Percentiles rank a stretch among this genome's conserved stretches.
Conservation (phyloP, 352 stramenopile species). For the Elongisporangium prolatum region DNA sequence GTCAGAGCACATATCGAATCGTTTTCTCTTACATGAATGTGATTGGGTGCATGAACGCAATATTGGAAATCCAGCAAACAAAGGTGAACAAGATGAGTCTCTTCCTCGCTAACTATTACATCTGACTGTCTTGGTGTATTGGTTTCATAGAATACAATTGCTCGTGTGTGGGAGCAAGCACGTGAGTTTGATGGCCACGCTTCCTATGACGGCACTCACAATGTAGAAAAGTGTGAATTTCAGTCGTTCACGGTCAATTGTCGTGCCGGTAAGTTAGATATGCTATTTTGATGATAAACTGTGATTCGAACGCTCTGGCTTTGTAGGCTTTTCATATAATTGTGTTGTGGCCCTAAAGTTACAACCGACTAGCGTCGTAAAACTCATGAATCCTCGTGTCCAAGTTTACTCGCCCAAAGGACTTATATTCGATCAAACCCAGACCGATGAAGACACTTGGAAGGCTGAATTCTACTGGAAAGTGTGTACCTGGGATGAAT, state of each 20-base stretch:
- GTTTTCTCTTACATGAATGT: conserved; percentile 44
- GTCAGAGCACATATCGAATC: conserved; percentile 23
- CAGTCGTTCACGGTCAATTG: conserved; percentile 30
- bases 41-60: conserved; percentile 27
- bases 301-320: too few relatives aligned
- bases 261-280: conserved; percentile 14
- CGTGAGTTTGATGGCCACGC: conserved; percentile 15
- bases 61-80: conserved; percentile 39
- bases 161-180: background rate
- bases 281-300: background rate
- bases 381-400: conserved; percentile 24
- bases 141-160: background rate
- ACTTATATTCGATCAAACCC: conserved; percentile 30
- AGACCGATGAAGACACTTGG: conserved; percentile 15
- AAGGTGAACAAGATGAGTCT: conserved; percentile 11
- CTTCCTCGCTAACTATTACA: background rate
- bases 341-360: conserved; percentile 31
- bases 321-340: conserved; percentile 25
- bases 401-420: conserved; percentile 49
- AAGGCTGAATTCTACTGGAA: conserved; percentile 44
- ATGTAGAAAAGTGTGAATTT: conserved; percentile 27
- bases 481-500: conserved; percentile 39
- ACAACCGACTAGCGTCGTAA: conserved; percentile 10
- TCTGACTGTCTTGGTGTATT: background rate
- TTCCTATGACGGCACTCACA: conserved; percentile 18